Base-by-base conservation (phyloP, 805 yeast genomes). In the Spathaspora sp. region DNA sequence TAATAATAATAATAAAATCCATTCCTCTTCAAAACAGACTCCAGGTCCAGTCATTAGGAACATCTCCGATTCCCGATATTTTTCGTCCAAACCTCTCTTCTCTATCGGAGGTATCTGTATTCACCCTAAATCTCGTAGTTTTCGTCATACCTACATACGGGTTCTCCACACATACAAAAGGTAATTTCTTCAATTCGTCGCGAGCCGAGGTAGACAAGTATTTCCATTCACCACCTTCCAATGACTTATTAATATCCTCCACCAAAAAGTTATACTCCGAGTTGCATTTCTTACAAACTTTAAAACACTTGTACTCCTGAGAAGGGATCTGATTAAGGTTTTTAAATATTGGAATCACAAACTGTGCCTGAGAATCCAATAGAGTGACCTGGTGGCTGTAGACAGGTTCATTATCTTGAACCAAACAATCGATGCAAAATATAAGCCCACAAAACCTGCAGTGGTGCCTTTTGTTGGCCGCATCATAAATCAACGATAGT, bases 381-480 rank as follows among this genome's bases (percentile, higher is more conserved):
- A 58, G 60, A 39, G 61, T 58, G 28, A 28, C 19, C 14, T 44
- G 44, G 4, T 17, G 19, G 29, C 16, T 29, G 18, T 32, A 28
- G 20, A 18, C 14, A n/a, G 26, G 19, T 19, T 44, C 29, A 17
- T 28, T 42, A 19, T 42, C 45, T 48, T 47, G 49, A 17, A 38
- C 42, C 17, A 49, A 38, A 28, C 52, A 49, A 14, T 45, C 49
- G 14, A 57, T 63, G 55, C 83, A 79, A 48, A 71, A 76, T 10
- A 78, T 73, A 31, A 67, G 66, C 2, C 83, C 83, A 60, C 83
- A 79, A 53, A 73, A 78, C 16, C 83, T 56, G 56, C 83, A 79
- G 58, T 79, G 83, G 59, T 79, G 83, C 49, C 76, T 8, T 17
- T 44, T 43, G 31, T 23, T 42, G n/a, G 26, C 12, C n/a, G n/a